Evolutionary conservation across 139 green algal genomes (phyloP).

Genomic region (Chlorella sp.): DNA sequence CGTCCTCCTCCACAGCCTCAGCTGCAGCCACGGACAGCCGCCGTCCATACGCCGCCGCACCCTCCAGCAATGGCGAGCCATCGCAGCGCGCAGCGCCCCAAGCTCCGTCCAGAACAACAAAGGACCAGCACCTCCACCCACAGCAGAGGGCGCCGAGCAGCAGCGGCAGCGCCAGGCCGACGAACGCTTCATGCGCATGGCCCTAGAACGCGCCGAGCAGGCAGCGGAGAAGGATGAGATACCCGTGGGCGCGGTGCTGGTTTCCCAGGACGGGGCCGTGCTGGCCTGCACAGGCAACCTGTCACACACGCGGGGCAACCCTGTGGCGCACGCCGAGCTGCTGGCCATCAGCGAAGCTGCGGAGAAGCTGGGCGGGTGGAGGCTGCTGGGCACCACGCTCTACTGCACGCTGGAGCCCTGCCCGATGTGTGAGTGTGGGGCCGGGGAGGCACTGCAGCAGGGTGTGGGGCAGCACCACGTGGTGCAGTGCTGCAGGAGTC

Average conservation of each 20-base stretch:
- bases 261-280: slow-evolving; percentile 34
- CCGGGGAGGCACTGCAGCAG: too few relatives aligned
- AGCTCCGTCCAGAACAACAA: not conserved
- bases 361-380: slow-evolving; percentile 43
- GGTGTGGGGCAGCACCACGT: too few relatives aligned
- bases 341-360: slow-evolving; percentile 55
- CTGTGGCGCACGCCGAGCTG: slow-evolving; percentile 85
- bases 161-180: not conserved
- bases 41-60: not conserved
- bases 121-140: not conserved
- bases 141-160: not conserved
- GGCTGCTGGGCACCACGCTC: slow-evolving; percentile 67
- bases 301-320: slow-evolving; percentile 41
- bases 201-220: slow-evolving; percentile 33
- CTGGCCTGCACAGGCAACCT: slow-evolving; percentile 59
- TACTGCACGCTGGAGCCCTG: slow-evolving; percentile 95
- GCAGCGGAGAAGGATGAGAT: slow-evolving; percentile 58
- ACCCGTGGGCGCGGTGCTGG: slow-evolving; percentile 76
- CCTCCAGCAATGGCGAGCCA: not conserved
- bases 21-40: not conserved
- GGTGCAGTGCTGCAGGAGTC: too few relatives aligned
- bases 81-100: not conserved
- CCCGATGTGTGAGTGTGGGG: slow-evolving; percentile 71
- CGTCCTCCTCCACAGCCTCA: not conserved
- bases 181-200: slow-evolving; percentile 40